phyloP scores from a whole-genome alignment of 495 filamentous ascomycete genomes.

The Collariella sp. region DNA sequence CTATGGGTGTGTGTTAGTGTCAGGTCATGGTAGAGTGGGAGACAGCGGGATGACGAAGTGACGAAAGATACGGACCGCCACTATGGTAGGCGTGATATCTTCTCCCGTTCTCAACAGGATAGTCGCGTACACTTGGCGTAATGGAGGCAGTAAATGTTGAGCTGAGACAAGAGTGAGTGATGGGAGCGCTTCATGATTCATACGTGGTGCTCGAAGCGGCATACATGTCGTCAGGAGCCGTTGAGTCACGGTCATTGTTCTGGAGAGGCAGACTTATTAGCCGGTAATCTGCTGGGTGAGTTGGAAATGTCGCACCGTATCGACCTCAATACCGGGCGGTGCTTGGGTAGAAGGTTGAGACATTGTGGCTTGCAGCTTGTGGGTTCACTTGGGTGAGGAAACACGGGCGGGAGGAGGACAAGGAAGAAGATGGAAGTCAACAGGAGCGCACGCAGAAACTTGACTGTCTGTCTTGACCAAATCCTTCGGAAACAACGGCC shows the following conservation, averaged over 20 bases:
- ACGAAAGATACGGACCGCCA: not conserved
- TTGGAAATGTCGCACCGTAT: not conserved
- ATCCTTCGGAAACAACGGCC: no score
- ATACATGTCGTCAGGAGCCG: not conserved
- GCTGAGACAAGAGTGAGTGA: not conserved
- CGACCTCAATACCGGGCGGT: not conserved
- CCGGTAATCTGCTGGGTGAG: not conserved
- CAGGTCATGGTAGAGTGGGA: not conserved
- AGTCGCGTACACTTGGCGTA: slow-evolving; percentile 18
- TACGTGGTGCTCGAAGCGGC: not conserved
- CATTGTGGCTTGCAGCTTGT: no score
- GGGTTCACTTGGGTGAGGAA: no score
- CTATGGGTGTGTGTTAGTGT: not conserved
- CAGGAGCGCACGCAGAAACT: no score
- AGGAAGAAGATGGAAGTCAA: no score
- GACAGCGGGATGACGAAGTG: not conserved
- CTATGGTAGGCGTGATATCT: slow-evolving; percentile 13
- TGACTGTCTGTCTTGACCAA: no score
- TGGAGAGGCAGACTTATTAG: not conserved
- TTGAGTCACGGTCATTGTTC: not conserved
- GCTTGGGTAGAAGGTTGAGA: no score
- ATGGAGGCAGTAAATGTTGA: slow-evolving; percentile 5
- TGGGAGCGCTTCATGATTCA: not conserved
- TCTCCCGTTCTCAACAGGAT: slow-evolving; percentile 12
- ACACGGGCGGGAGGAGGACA: no score